Percentiles rank a stretch among this genome's conserved stretches.
phyloP scores from a whole-genome alignment of 140 eudicot species.

The Flaveria floridana region DNA sequence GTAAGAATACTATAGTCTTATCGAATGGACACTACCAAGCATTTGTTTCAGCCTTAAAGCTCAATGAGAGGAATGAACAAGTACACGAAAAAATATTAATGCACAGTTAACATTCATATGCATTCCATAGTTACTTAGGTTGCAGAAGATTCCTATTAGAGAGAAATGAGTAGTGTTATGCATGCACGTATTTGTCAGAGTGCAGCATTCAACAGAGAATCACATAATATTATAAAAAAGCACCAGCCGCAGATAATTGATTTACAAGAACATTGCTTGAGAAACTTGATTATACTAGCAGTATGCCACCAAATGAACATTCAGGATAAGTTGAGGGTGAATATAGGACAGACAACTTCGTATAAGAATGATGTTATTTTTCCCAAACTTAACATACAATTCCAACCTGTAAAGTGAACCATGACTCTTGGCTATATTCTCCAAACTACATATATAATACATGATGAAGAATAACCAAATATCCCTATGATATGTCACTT shows the following conservation, averaged over 20 bases:
- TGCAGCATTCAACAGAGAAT: conserved; percentile 17
- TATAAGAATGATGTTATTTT: not conserved
- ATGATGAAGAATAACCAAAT: not conserved
- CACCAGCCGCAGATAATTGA: not conserved
- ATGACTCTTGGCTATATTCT: conserved; percentile 20
- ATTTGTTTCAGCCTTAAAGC: conserved; percentile 17
- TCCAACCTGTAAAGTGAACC: conserved; percentile 12
- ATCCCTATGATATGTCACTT: not conserved
- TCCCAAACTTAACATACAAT: conserved; percentile 5
- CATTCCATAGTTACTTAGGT: conserved; percentile 1
- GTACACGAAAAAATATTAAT: not conserved
- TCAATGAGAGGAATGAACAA: conserved; percentile 15
- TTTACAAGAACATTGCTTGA: not conserved
- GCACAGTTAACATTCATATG: not conserved
- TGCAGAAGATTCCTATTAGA: not conserved
- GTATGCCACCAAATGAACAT: conserved; percentile 12
- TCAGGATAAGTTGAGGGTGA: not conserved
- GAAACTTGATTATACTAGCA: conserved; percentile 13
- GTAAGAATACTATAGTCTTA: conserved; percentile 21
- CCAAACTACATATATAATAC: not conserved
- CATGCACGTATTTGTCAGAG: not conserved
- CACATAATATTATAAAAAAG: not conserved
- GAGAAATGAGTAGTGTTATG: not conserved
- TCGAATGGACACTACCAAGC: not conserved
- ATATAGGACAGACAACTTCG: conserved; percentile 7